Conservation (phyloP, 2,329 filamentous ascomycete species). For the Colletotrichum sp. region DNA sequence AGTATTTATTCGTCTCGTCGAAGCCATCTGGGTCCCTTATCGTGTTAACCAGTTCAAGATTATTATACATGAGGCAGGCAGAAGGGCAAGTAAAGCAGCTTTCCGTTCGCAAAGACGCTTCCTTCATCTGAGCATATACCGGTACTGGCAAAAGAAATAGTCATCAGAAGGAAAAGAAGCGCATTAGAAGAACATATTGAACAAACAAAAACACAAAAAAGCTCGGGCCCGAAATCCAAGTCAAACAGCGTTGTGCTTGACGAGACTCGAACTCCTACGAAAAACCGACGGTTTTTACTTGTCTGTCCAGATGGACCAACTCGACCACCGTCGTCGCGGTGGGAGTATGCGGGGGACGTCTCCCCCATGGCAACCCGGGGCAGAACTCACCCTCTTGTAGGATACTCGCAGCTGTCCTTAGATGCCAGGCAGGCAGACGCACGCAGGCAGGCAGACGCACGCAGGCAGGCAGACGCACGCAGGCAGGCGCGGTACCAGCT, state of each 20-base stretch:
- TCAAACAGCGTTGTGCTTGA: no score
- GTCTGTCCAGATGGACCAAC: neutral
- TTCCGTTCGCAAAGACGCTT: no score
- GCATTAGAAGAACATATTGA: no score
- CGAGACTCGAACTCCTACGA: neutral
- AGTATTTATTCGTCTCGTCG: no score
- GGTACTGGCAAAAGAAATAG: no score
- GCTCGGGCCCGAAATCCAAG: neutral
- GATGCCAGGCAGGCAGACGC: neutral
- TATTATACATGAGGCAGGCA: no score
- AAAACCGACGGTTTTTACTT: neutral
- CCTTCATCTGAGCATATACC: no score
- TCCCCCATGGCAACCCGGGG: fast-evolving
- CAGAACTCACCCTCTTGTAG: neutral
- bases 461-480: neutral
- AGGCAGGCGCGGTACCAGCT: neutral
- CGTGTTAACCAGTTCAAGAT: no score
- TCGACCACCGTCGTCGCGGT: neutral
- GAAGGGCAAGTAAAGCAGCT: no score
- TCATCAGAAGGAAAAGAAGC: no score
- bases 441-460: neutral
- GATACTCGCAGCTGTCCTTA: neutral
- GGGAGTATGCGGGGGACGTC: neutral
- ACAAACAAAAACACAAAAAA: neutral
- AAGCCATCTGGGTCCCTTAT: no score